phyloP scores from a whole-genome alignment of 2,329 filamentous ascomycete genomes.

The Beauveria rudraprayagi region DNA sequence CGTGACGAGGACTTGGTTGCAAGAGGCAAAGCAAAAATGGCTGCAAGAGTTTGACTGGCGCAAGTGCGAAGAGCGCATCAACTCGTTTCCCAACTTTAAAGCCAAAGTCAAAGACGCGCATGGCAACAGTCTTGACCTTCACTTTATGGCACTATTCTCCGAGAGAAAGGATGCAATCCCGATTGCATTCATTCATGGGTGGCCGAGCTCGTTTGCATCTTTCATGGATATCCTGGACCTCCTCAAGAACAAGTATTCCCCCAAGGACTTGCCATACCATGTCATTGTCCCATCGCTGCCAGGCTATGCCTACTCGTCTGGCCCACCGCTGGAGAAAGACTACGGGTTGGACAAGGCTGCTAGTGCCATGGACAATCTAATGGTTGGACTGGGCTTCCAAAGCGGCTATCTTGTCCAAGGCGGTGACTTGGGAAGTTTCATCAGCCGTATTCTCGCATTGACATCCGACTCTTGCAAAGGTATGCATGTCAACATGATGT shows the following conservation, averaged over 20 bases:
- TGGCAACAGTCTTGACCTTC: conserved; percentile 30
- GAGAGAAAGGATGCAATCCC: conserved; percentile 40
- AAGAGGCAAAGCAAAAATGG: conserved; percentile 33
- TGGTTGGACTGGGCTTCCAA: conserved; percentile 44
- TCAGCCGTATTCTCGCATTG: conserved; percentile 34
- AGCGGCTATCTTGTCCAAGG: conserved; percentile 46
- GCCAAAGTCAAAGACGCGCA: conserved; percentile 29
- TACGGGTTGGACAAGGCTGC: conserved; percentile 23
- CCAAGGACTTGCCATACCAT: conserved; percentile 46
- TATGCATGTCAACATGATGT: conserved; percentile 20
- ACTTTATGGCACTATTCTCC: conserved; percentile 50
- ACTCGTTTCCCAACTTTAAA: conserved; percentile 41
- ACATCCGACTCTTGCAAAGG: conserved; percentile 40
- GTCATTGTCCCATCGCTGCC: conserved; percentile 47
- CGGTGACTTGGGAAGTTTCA: conserved; percentile 44
- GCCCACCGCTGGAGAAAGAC: conserved; percentile 37
- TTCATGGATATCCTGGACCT: conserved; percentile 44
- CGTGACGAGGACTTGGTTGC: conserved; percentile 37
- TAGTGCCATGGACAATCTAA: conserved; percentile 40
- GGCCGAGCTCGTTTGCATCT: conserved; percentile 46
- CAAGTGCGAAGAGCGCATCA: conserved; percentile 28
- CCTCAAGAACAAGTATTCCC: conserved; percentile 38
- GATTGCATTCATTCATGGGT: conserved; percentile 45
- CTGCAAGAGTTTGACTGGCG: conserved; percentile 39
- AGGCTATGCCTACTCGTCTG: conserved; percentile 43